These are phyloP conservation scores for Alternaria sp. DNA, from an alignment of 2,329 filamentous ascomycete species.

Conservation along the genomic window DNA sequence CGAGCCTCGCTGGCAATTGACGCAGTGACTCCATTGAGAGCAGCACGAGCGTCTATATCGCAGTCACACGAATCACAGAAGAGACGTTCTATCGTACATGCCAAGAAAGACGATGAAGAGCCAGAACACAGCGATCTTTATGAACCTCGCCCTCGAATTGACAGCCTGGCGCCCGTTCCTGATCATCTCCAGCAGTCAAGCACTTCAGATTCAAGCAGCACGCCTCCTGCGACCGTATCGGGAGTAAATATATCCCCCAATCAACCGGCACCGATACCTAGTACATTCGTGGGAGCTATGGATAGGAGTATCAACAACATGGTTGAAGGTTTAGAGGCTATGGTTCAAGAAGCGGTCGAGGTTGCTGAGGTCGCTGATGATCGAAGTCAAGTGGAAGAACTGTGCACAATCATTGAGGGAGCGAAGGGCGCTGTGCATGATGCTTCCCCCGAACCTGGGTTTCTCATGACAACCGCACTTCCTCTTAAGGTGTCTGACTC, in stretches of 20 bases:
- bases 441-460: conserved; percentile 33
- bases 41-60: conserved; percentile 8
- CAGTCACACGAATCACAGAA: conserved; percentile 25
- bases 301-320: conserved; percentile 39
- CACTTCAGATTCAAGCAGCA: conserved; percentile 27
- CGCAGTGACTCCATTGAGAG: conserved; percentile 6
- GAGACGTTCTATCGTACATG: conserved; percentile 21
- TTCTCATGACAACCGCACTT: conserved; percentile 32
- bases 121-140: conserved; percentile 4
- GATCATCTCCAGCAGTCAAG: conserved; percentile 32
- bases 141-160: conserved; percentile 17
- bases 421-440: conserved; percentile 48
- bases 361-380: conserved; percentile 48
- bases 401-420: conserved; percentile 52
- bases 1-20: conserved; percentile 16
- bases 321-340: conserved; percentile 52
- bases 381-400: conserved; percentile 46
- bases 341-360: conserved; percentile 53
- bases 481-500: conserved; percentile 30
- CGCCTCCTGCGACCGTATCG: conserved; percentile 25
- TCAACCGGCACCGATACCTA: conserved; percentile 29
- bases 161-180: conserved; percentile 34
- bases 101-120: conserved; percentile 18
- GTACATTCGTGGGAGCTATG: conserved; percentile 28
- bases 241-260: conserved; percentile 32